phyloP scores from a whole-genome alignment of 1,284 basidiomycete species.

The Phellopilus nigrolimitatus region DNA sequence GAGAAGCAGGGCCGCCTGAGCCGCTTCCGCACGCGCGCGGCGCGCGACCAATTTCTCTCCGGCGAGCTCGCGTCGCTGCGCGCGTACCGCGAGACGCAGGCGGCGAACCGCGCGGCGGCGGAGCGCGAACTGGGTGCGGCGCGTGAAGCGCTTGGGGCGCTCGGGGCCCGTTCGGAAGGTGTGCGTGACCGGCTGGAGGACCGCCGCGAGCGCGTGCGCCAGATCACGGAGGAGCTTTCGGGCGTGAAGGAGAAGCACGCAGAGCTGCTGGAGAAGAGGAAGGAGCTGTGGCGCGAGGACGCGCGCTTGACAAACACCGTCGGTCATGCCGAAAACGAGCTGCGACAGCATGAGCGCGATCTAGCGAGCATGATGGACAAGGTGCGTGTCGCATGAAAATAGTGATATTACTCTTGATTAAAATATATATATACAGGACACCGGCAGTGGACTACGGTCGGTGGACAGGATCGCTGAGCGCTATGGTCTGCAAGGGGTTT shows the following conservation, averaged over 20 bases:
- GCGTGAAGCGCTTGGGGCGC: conserved; percentile 45
- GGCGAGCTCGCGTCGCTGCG: conserved; percentile 71
- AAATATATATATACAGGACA: conserved; percentile 55
- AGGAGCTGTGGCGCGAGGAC: conserved; percentile 95
- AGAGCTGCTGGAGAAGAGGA: conserved; percentile 74
- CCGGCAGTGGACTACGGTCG: conserved; percentile 79
- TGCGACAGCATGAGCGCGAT: conserved; percentile 74
- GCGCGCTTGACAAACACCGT: conserved; percentile 80
- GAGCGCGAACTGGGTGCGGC: conserved; percentile 43
- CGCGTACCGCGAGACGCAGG: conserved; percentile 49
- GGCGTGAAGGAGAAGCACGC: conserved; percentile 68
- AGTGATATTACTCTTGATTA: not conserved
- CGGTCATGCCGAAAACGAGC: conserved; percentile 72
- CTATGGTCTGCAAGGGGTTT: conserved; percentile 73
- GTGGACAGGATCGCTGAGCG: conserved; percentile 79
- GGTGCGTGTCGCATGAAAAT: conserved; percentile 39
- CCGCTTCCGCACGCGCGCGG: conserved; percentile 79
- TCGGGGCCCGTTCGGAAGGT: conserved; percentile 56
- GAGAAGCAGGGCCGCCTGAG: conserved; percentile 85
- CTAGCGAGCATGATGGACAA: conserved; percentile 95
- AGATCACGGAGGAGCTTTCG: conserved; percentile 63
- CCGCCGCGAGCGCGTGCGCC: conserved; percentile 63
- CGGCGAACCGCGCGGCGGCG: conserved; percentile 43
- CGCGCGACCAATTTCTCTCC: conserved; percentile 76
- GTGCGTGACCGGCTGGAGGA: conserved; percentile 72